Conservation (phyloP, 2,329 filamentous ascomycete species). For the Fusarium coffeatum region DNA sequence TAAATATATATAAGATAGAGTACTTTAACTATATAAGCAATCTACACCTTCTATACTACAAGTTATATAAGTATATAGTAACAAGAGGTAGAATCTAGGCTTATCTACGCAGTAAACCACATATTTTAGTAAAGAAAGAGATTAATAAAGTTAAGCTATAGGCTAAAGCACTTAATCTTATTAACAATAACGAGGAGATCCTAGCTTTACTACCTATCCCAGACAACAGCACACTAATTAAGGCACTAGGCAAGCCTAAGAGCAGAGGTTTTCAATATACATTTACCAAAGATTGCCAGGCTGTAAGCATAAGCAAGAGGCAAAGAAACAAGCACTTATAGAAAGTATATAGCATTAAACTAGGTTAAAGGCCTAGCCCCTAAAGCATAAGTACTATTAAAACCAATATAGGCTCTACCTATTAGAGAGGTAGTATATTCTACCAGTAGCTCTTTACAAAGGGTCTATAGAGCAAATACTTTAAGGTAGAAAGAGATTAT, state of each 20-base stretch:
- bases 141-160: neutral
- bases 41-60: neutral
- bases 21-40: conserved; percentile 3
- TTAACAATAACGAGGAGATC: conserved; percentile 2
- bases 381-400: neutral
- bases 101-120: neutral
- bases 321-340: neutral
- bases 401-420: neutral
- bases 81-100: neutral
- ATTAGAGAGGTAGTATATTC: neutral
- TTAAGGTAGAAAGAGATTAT: neutral
- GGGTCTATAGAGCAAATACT: neutral
- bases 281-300: neutral
- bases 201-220: neutral
- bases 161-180: neutral
- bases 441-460: conserved; percentile 3
- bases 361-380: neutral
- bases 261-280: neutral
- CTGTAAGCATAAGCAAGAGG: neutral
- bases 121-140: neutral
- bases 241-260: neutral
- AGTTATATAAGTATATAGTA: conserved; percentile 9
- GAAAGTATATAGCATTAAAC: neutral
- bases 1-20: conserved; percentile 3
- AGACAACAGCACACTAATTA: neutral